Conservation (phyloP, 495 filamentous ascomycete species). For the Margaritispora aquatica region DNA sequence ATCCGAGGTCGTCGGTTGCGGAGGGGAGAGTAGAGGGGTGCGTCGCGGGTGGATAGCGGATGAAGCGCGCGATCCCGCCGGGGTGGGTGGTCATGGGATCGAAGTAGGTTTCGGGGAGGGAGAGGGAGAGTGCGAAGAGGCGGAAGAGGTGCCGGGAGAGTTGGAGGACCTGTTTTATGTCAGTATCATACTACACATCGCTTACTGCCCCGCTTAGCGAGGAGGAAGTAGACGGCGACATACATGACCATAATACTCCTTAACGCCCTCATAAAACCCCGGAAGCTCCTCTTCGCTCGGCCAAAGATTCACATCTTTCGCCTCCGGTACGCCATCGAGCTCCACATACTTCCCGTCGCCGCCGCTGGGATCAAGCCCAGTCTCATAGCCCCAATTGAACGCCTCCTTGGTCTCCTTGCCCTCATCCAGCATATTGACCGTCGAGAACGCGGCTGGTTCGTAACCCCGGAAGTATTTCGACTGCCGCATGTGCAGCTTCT, state of each 20-base stretch:
- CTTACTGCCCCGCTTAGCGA: not conserved
- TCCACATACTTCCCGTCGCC: constrained; percentile 26
- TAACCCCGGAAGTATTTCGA: constrained; percentile 20
- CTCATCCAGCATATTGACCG: constrained; percentile 13
- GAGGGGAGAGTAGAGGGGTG: constrained; percentile 24
- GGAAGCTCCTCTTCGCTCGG: constrained; percentile 16
- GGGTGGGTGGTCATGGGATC: constrained; percentile 36
- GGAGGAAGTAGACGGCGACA: not conserved
- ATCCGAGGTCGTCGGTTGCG: constrained; percentile 29
- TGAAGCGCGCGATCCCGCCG: constrained; percentile 35
- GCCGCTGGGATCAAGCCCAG: constrained; percentile 18
- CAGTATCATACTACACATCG: not conserved
- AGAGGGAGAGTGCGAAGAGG: constrained; percentile 41
- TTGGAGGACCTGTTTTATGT: constrained; percentile 19
- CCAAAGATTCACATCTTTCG: constrained; percentile 18
- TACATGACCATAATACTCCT: constrained; percentile 20
- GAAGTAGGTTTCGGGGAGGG: constrained; percentile 37
- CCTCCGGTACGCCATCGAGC: constrained; percentile 17
- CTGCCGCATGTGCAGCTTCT: constrained; percentile 21
- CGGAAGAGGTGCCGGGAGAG: constrained; percentile 31
- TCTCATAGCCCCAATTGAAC: constrained; percentile 26
- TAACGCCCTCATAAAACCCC: constrained; percentile 21
- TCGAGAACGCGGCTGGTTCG: constrained; percentile 18
- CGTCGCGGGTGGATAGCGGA: constrained; percentile 36
- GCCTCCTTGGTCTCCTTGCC: constrained; percentile 24